Evolutionary conservation across 108 stramenopile genomes (phyloP), one percentile per base, ranked within the genome.

Genomic region (Nannochloropsis salina): DNA sequence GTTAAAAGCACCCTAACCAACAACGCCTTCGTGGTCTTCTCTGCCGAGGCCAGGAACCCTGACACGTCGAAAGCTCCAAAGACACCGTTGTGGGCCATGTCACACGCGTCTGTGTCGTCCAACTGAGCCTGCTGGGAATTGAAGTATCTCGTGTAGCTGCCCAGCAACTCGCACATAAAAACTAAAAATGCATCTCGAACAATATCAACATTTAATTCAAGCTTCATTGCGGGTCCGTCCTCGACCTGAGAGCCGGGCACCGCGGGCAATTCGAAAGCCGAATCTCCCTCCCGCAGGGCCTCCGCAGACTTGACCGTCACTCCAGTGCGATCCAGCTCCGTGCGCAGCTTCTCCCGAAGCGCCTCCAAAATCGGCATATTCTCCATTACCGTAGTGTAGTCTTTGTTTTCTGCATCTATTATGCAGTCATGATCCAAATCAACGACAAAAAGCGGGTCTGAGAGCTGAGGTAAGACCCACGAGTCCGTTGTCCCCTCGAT

Each of bases 231-330:
- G 22, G 81, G 40, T 81, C 40, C 81, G 81, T 41, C 81, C 81
- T 81, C 40, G 8, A 81, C 22, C 6, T 41, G 22, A 6, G 81
- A 81, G 5, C 81, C 81, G 31, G 81, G 81, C 40, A 41, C 81
- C 22, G 81, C 81, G 22, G 40, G 81, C 61, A 81, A 81, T 41
- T 81, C 81, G 40, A 81, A 81, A n/a, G 81, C 81, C 22, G 81
- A 81, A 41, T 81, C 81, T 11, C 41, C 11, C 31, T 31, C 81
- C 22, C 41, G 40, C 81, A 81, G 81, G 31, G 81, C 22, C 40
- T 31, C 81, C 22, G 41, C 41, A n/a, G 41, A 41, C 81, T 81
- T 81, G 22, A 81, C 41, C 22, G 81, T 81, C 22, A 81, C 41
- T 41, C 5, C 40, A 21, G 40, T 40, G 5, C 81, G 81, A n/a